Conservation (phyloP, 495 filamentous ascomycete species). For the Lepraria neglecta region DNA sequence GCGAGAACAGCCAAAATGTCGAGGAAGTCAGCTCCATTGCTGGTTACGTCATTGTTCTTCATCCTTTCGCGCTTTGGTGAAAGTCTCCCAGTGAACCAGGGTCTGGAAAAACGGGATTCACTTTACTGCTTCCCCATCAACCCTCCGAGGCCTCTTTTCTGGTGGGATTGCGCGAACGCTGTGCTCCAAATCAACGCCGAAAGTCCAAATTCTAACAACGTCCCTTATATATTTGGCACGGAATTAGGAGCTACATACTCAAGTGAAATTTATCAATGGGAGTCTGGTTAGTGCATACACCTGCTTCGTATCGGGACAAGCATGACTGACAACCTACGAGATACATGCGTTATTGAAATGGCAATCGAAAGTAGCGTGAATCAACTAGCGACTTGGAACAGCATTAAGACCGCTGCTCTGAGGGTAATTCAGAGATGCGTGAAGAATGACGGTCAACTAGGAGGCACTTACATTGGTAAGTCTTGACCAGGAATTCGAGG, state of each 20-base stretch:
- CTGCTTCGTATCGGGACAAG: not conserved
- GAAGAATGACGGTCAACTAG: not conserved
- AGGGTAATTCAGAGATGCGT: not conserved
- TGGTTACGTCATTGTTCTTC: too few species aligned
- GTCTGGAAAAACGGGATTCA: not conserved
- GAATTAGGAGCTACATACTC: not conserved
- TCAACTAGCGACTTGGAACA: slow-evolving; percentile 3
- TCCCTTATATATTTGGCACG: not conserved
- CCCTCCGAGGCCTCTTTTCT: not conserved
- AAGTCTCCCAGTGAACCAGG: too few species aligned
- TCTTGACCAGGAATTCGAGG: not conserved
- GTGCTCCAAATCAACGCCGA: slow-evolving; percentile 1
- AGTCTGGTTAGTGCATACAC: not conserved
- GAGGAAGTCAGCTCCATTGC: too few species aligned
- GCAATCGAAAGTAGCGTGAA: slow-evolving; percentile 1
- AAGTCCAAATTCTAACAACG: not conserved
- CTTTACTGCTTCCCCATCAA: not conserved
- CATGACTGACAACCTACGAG: not conserved
- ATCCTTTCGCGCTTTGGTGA: too few species aligned
- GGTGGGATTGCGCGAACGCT: slow-evolving; percentile 5
- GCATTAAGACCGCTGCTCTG: slow-evolving; percentile 3
- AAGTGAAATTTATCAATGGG: not conserved
- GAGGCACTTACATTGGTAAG: not conserved
- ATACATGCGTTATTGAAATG: slow-evolving; percentile 3
- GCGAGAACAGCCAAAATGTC: too few species aligned